These are phyloP conservation scores for Cyclotella distinguenda DNA, from an alignment of 108 stramenopile species.

Conservation along the genomic window DNA sequence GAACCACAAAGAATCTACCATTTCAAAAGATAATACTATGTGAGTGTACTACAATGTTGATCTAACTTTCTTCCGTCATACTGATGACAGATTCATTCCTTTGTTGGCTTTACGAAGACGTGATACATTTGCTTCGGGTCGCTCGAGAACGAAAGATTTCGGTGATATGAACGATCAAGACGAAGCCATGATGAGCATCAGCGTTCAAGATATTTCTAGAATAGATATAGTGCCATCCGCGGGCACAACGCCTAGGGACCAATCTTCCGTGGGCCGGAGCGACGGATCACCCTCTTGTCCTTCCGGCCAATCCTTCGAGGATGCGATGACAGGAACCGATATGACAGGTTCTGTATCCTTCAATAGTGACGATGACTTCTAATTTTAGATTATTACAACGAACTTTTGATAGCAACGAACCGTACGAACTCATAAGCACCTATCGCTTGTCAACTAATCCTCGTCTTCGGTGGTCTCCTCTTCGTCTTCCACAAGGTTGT, in stretches of 20 bases:
- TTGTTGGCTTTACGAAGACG: too few species aligned
- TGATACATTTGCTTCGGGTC: neutral
- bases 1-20: neutral
- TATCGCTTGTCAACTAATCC: conserved; percentile 20
- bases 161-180: neutral
- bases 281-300: conserved; percentile 34
- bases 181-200: neutral
- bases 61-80: too few species aligned
- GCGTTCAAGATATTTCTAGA: conserved; percentile 4
- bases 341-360: conserved; percentile 9
- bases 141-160: neutral
- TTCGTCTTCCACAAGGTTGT: conserved; percentile 57
- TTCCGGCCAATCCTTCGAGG: conserved; percentile 15
- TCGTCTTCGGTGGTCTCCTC: conserved; percentile 54
- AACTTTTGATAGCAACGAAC: conserved; percentile 1
- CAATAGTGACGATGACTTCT: conserved; percentile 25
- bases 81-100: too few species aligned
- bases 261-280: conserved; percentile 12
- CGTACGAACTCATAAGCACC: too few species aligned
- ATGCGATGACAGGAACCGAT: conserved; percentile 10
- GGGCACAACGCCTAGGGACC: conserved; percentile 21
- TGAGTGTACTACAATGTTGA: too few species aligned
- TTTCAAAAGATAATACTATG: neutral
- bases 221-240: conserved; percentile 6
- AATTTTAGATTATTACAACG: neutral